Base-by-base conservation (phyloP, 208 protist species). In the Vickermania ingenoplastis region DNA sequence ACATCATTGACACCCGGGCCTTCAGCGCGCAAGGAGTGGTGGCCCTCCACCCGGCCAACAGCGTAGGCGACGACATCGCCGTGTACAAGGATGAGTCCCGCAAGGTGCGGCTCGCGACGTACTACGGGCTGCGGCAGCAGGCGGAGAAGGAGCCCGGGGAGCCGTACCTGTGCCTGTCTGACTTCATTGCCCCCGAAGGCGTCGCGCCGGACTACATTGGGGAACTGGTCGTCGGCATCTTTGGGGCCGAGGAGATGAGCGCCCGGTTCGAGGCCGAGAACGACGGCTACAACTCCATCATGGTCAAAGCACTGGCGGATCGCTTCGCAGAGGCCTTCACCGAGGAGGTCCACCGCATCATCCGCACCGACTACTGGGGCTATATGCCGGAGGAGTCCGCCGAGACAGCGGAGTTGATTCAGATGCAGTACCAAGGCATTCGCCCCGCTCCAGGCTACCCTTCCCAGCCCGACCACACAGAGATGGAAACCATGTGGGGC, bases 371-470 rank as follows among this genome's bases (percentile, higher is more conserved):
- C 29, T 65, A 82, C 29, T 98, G 96, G 97, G 97, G 88, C 31
- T 98, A 97, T 60, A 74, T 79, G 49, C 61, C 65, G 52, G 69
- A 90, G 31, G 91, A 98, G 69, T 50, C 74, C 17, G 65, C 96
- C 3, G 71, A 69, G 30, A 67, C 79, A 22, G 83, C 86, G 11
- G 96, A 98, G 29, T 58, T 98, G 13, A 79, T 97, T 48, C 94
- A 95, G 69, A 76, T 98, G 57, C 85, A 96, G 72, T 98, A 98
- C 67, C 80, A 95, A 59, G 97, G 97, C 61, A 99, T 99, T 65
- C 75, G 97, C 1, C 97, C 96, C 4, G 97, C 97, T 7, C 94
- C 94, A 0, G 97, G 97, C 41, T 99, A 98, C 69, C 97, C 97
- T 2, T 90, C 80, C 11, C 95, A 98, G 80, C 96, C 96, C 0